Evolutionary conservation across 331 rosid genomes (phyloP), one percentile per base, ranked within the genome.

Genomic region (Acacia pycnantha): DNA sequence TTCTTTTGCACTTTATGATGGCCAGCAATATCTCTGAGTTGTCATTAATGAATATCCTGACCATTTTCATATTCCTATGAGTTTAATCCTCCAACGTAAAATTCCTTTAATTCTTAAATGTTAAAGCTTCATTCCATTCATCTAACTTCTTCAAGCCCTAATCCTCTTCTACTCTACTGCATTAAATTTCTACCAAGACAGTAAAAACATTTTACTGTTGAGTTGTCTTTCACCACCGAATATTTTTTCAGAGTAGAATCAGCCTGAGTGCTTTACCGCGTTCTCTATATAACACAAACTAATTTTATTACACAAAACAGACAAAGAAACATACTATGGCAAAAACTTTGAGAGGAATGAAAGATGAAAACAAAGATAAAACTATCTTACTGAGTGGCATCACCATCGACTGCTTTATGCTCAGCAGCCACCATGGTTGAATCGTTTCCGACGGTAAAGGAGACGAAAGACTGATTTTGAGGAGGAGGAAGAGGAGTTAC

Each of bases 321-420:
- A 29, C 4, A 29, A 14, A 2, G 21, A 14, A 12, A 27, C 13
- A 58, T 58, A 10, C 14, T 4, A 72, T 48, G 53, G 46, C 16
- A 0, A 33, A 51, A 35, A 26, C 8, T 0, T 16, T 8, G 13
- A 46, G 61, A 72, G 59, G 76, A 72, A 14, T 72, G 15, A 27
- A 8, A 16, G 24, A 51, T 3, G 16, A 35, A 64, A 44, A 65
- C 12, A 29, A 70, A 70, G 74, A 46, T 6, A 26, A 46, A 65
- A 77, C 80, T 70, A 69, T 59, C 89, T 85, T 81, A 91, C 96
- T 3, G 83, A n/a, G 72, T 41, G 27, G 74, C 72, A 61, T 81
- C 66, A 64, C 81, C 19, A 41, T 33, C 7, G 47, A 86, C 48
- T 79, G 48, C 79, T 15, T 54, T 41, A 13, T 10, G 40, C 67